phyloP scores from a whole-genome alignment of 2,329 filamentous ascomycete species.

The Fusarium goolgardi region DNA sequence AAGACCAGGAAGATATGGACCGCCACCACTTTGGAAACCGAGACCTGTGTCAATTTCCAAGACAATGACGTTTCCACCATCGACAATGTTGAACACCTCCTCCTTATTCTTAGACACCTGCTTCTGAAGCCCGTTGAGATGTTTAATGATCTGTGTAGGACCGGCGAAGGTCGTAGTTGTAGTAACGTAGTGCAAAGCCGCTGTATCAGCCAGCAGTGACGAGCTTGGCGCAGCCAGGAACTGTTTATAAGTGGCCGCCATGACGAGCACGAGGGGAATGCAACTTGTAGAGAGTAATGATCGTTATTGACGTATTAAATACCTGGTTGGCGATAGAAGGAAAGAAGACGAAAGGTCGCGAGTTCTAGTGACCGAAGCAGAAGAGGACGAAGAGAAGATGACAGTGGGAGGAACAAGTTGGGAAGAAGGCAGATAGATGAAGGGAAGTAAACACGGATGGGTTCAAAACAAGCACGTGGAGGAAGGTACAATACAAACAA shows the following conservation, averaged over 20 bases:
- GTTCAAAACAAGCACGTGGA: constrained; percentile 48
- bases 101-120: constrained; percentile 87
- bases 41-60: constrained; percentile 86
- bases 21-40: constrained; percentile 84
- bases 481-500: constrained; percentile 17
- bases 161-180: constrained; percentile 81
- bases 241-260: constrained; percentile 72
- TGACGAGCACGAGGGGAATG: constrained; percentile 44
- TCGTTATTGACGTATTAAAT: constrained; percentile 15
- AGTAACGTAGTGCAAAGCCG: constrained; percentile 87
- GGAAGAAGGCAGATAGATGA: constrained; percentile 16
- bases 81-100: constrained; percentile 78
- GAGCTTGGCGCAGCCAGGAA: constrained; percentile 76
- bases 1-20: constrained; percentile 85
- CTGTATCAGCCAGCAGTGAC: constrained; percentile 71
- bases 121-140: constrained; percentile 76
- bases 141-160: constrained; percentile 81
- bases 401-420: constrained; percentile 16
- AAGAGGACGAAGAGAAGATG: constrained; percentile 10
- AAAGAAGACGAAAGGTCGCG: constrained; percentile 15
- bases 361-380: constrained; percentile 25
- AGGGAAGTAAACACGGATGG: constrained; percentile 40
- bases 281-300: constrained; percentile 29
- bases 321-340: constrained; percentile 3
- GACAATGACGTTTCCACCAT: constrained; percentile 78